A percentile compares a stretch with the other conserved stretches of the same genome.
Evolutionary conservation across 169 alveolate genomes (phyloP).

Genomic region (Neospora caninum): DNA sequence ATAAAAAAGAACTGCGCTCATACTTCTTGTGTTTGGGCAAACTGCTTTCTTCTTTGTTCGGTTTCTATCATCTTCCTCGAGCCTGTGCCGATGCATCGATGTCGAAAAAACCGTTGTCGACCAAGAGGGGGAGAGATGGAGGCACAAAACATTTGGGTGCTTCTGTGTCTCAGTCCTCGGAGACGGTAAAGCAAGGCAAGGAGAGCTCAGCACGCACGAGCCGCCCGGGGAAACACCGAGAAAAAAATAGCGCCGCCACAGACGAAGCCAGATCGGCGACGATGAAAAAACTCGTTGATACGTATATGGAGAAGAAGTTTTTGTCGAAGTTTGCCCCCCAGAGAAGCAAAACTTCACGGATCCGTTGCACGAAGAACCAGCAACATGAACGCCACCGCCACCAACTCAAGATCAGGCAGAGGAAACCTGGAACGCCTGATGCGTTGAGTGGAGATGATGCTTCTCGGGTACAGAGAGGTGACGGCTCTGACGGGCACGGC

Average conservation of each 20-base stretch:
- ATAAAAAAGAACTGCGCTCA: neutral
- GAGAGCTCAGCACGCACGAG: neutral
- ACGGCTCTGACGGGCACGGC: neutral
- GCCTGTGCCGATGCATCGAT: neutral
- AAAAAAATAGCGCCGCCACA: neutral
- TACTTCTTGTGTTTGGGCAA: neutral
- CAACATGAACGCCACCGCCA: constrained; percentile 31
- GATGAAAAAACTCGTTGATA: constrained; percentile 23
- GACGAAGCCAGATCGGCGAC: neutral
- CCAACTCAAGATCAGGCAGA: neutral
- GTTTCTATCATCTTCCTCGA: neutral
- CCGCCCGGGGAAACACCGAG: neutral
- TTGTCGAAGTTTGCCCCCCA: constrained; percentile 49
- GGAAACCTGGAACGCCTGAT: neutral
- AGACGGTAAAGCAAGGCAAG: neutral
- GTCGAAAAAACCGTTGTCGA: neutral
- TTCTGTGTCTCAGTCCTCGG: neutral
- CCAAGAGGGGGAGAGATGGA: neutral
- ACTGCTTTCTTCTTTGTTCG: no score
- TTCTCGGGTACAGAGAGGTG: neutral
- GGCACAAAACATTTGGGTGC: neutral
- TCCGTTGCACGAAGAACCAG: constrained; percentile 6
- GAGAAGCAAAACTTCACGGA: neutral
- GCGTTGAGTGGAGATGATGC: neutral
- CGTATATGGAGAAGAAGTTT: constrained; percentile 57